Base-by-base conservation (phyloP, 176 grass and related monocot species). In the Olyra latifolia region DNA sequence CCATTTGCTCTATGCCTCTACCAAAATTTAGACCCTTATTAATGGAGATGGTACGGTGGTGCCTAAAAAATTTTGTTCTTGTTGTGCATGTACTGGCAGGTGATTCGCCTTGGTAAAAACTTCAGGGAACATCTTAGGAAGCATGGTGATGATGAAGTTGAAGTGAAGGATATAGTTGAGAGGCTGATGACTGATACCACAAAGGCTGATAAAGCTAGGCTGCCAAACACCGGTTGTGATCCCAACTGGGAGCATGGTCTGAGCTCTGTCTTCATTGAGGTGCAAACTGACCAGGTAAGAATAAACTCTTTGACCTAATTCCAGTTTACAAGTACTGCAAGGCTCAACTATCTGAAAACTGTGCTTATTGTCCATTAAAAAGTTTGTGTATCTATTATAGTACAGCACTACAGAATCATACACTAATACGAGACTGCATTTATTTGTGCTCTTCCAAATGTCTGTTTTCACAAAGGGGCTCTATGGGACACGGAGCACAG, bases 181-280 rank as follows among this genome's bases (percentile, higher is more conserved):
- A 89, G 67, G 72, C 75, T 99, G 54, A 99, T 99, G 96, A 86
- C 54, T 75, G 92, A 99, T 90, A 91, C 90, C 24, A 86, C 81
- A 55, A 95, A 83, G 84, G 90, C 90, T 61, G 83, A 91, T 53
- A 91, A 62, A 82, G 84, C 86, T 44, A 84, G 77, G 71, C 72
- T 99, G 79, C 96, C 92, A 40, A 95, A 95, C 63, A 99, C 96
- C 1, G 96, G 92, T 28, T 99, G 92, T 76, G 92, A 99, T 79
- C 74, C 84, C 0, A 77, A 82, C 14, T 99, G 69, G 80, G 92
- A 99, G 55, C 84, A 89, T 87, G 75, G 80, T 11, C 72, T 95
- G 16, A 99, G 96, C 79, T 83, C 92, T 74, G 88, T 95, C 22
- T 99, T 99, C 72, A 86, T 93, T 19, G 86, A 95, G 47, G 74